Conservation (phyloP, 495 filamentous ascomycete species). For the Penicillium fimorum region DNA sequence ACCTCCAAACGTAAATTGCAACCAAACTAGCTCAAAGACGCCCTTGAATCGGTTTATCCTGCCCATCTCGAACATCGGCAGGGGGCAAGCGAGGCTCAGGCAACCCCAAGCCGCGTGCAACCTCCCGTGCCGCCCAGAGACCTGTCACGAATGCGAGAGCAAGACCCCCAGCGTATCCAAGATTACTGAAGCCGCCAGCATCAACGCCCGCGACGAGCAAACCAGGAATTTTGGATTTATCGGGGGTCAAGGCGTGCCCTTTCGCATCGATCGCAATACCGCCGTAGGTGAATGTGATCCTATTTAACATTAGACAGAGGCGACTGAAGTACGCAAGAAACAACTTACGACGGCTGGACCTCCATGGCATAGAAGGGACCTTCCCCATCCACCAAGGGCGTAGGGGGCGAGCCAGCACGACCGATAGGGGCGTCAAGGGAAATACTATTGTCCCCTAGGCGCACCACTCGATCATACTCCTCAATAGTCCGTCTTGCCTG, state of each 20-base stretch:
- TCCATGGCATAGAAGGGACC: constrained; percentile 31
- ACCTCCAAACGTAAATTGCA: not conserved
- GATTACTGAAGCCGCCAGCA: constrained; percentile 27
- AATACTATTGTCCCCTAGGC: constrained; percentile 8
- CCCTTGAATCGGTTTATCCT: constrained; percentile 8
- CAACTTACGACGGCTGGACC: constrained; percentile 29
- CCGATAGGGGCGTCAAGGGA: constrained; percentile 20
- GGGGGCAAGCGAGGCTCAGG: constrained; percentile 22
- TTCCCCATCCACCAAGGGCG: constrained; percentile 25
- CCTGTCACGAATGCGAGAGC: constrained; percentile 29
- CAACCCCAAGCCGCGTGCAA: constrained; percentile 18
- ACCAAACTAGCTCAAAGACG: constrained; percentile 5
- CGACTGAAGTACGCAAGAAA: not conserved
- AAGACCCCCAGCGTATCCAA: constrained; percentile 27
- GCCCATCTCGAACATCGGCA: constrained; percentile 17
- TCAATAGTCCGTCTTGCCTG: constrained; percentile 18
- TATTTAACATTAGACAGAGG: not conserved
- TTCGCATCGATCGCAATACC: constrained; percentile 23
- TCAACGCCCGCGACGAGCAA: constrained; percentile 28
- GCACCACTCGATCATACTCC: constrained; percentile 19
- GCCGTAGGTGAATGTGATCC: constrained; percentile 32
- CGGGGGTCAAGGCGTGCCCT: constrained; percentile 23
- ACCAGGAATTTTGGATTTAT: constrained; percentile 21
- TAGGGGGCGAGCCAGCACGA: constrained; percentile 11
- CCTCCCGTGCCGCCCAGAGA: constrained; percentile 23